These are phyloP conservation scores for Mrakia hoshinonis DNA, from an alignment of 768 basidiomycete species.

Conservation along the genomic window DNA sequence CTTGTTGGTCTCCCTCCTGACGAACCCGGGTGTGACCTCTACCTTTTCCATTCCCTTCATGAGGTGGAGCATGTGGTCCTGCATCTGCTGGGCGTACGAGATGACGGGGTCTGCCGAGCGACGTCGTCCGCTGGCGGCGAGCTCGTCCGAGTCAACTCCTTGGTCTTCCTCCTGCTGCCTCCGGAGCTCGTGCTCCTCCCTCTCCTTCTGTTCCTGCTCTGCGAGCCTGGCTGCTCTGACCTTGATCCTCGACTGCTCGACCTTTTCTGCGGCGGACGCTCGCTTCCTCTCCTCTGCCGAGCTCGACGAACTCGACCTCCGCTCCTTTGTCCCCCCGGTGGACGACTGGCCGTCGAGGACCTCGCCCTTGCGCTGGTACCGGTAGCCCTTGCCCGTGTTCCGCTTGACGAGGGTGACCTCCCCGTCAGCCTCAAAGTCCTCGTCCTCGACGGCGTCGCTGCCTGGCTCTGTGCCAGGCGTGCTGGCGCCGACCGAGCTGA, in stretches of 20 bases:
- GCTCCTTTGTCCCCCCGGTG: neutral
- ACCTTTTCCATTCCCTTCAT: neutral
- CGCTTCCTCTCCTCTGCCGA: neutral
- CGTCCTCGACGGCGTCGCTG: neutral
- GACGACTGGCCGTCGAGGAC: neutral
- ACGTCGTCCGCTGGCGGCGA: neutral
- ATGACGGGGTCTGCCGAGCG: too few relatives aligned
- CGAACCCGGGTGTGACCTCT: neutral
- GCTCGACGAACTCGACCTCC: neutral
- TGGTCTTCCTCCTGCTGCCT: neutral
- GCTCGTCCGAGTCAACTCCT: neutral
- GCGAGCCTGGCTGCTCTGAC: neutral
- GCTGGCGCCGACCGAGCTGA: neutral
- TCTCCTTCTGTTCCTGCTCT: neutral
- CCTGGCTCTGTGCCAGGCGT: neutral
- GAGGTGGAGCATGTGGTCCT: neutral
- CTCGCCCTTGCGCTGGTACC: neutral
- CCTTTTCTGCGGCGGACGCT: neutral
- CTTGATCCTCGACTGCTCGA: conserved; percentile 5
- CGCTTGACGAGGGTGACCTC: neutral
- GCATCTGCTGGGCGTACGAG: conserved; percentile 6
- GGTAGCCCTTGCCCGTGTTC: neutral
- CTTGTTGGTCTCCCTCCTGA: too few relatives aligned
- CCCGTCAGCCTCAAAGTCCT: neutral
- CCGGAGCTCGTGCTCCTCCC: neutral